These are phyloP conservation scores for Halteria grandinella DNA, from an alignment of 73 alveolate species.

Conservation along the genomic window DNA sequence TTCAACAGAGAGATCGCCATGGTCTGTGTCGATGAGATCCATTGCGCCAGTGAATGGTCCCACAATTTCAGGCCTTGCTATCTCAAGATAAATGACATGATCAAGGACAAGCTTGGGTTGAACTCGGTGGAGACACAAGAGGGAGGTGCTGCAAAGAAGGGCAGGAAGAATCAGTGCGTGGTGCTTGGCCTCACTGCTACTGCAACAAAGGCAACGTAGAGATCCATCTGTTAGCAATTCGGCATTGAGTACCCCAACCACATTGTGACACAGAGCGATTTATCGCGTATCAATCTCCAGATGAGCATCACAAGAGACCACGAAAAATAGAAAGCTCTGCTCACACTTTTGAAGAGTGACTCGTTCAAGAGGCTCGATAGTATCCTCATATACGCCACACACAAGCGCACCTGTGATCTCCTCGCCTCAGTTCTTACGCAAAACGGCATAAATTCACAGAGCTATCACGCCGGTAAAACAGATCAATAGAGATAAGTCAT, in stretches of 20 bases:
- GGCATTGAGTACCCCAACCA: conserved; percentile 56
- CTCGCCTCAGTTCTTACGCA: conserved; percentile 81
- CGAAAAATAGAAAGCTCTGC: conserved; percentile 67
- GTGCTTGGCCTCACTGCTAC: conserved; percentile 81
- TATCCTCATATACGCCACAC: conserved; percentile 80
- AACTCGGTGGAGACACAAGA: too few species aligned
- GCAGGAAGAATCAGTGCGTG: too few species aligned
- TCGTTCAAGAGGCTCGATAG: conserved; percentile 68
- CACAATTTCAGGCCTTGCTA: conserved; percentile 93
- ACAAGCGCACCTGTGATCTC: conserved; percentile 75
- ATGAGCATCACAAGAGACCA: conserved; percentile 83
- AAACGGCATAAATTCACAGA: conserved; percentile 76
- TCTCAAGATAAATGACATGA: conserved; percentile 76
- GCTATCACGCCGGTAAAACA: conserved; percentile 89
- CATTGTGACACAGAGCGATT: conserved; percentile 59
- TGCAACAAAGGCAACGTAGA: conserved; percentile 63
- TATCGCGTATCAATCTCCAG: conserved; percentile 72
- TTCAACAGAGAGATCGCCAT: conserved; percentile 77
- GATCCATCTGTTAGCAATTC: conserved; percentile 57
- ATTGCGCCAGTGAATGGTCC: conserved; percentile 89
- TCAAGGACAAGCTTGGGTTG: conserved; percentile 69
- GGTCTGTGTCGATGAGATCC: conserved; percentile 95
- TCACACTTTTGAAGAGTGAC: conserved; percentile 60
- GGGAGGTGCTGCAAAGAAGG: too few species aligned
- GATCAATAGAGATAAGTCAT: conserved; percentile 79